These are phyloP conservation scores for Cutaneotrichosporon spelunceum DNA, from an alignment of 1,284 basidiomycete species.

Conservation along the genomic window DNA sequence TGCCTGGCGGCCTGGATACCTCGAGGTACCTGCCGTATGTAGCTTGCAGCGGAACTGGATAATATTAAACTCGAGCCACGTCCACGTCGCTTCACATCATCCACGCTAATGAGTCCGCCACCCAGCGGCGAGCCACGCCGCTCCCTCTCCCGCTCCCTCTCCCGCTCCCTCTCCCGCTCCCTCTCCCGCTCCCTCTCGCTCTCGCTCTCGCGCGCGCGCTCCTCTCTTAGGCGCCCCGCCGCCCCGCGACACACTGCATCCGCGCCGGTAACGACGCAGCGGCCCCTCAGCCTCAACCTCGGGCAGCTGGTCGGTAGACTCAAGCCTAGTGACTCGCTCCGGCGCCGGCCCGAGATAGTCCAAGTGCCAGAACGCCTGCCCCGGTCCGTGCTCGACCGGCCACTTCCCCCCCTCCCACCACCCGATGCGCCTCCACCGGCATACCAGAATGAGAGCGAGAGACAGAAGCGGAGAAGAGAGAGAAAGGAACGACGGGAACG, in stretches of 20 bases:
- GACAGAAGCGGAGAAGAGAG: background rate
- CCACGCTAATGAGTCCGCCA: background rate
- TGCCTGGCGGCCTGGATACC: too few species aligned
- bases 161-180: background rate
- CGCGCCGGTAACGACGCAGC: too few species aligned
- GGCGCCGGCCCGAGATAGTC: background rate
- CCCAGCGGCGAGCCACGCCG: background rate
- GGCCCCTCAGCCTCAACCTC: background rate
- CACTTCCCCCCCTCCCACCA: background rate
- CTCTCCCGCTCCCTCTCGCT: background rate
- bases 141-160: background rate
- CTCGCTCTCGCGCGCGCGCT: background rate
- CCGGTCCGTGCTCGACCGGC: background rate
- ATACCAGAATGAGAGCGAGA: background rate
- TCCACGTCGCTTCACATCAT: background rate
- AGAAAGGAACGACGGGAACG: background rate
- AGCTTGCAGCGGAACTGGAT: too few species aligned
- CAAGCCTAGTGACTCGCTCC: background rate
- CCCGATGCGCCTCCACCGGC: background rate
- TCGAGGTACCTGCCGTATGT: too few species aligned
- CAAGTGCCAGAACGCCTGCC: background rate
- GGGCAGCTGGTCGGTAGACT: background rate
- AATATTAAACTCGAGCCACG: background rate
- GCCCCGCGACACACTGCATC: too few species aligned
- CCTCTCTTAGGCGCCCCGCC: background rate